A percentile compares a stretch with the other conserved stretches of the same genome.
phyloP scores from a whole-genome alignment of 352 stramenopile species.

The Phytophthora tentaculata region DNA sequence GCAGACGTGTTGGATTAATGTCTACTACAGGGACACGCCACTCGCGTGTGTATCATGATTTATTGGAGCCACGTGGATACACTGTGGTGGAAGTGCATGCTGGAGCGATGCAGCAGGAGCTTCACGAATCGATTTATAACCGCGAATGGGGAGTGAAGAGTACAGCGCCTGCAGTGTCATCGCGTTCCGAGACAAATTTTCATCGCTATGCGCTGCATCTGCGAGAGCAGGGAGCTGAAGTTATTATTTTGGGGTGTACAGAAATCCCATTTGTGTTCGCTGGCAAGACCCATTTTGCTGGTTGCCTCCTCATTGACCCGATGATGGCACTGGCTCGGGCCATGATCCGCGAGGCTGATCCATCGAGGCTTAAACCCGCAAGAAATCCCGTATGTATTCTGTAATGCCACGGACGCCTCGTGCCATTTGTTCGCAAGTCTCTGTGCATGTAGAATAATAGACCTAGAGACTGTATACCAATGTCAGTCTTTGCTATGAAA shows the following conservation, averaged over 20 bases:
- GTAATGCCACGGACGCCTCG: conserved; percentile 2
- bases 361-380: conserved; percentile 48
- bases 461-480: conserved; percentile 9
- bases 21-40: conserved; percentile 70
- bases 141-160: conserved; percentile 79
- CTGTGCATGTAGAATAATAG: conserved; percentile 18
- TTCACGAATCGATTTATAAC: conserved; percentile 82
- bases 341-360: conserved; percentile 71
- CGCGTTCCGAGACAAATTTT: conserved; percentile 63
- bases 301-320: conserved; percentile 66
- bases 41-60: conserved; percentile 73
- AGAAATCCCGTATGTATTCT: conserved; percentile 16
- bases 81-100: conserved; percentile 57
- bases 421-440: conserved; percentile 12
- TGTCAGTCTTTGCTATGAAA: conserved; percentile 1
- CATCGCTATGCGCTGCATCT: conserved; percentile 61
- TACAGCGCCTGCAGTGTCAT: conserved; percentile 61
- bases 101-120: conserved; percentile 53
- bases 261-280: conserved; percentile 81
- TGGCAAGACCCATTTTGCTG: conserved; percentile 49
- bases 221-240: conserved; percentile 52
- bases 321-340: conserved; percentile 77
- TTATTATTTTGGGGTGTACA: conserved; percentile 79
- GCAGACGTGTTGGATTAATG: conserved; percentile 63
- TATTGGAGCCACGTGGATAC: conserved; percentile 67